phyloP scores from a whole-genome alignment of 2,329 filamentous ascomycete species.

The Tolypocladium album region DNA sequence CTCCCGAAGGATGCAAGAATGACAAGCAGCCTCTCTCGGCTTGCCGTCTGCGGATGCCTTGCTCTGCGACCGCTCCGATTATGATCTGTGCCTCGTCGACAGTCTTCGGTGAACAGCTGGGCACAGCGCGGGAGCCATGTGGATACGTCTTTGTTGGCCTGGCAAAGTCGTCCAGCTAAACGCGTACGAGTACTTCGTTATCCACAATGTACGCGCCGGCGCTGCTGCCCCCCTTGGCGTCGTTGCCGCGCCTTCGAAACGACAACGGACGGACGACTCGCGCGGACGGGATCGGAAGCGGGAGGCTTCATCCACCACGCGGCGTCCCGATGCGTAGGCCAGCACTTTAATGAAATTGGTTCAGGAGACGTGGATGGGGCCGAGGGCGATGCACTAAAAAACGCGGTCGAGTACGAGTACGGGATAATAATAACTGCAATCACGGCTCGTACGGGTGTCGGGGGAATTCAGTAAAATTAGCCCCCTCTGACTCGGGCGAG shows the following conservation, averaged over 20 bases:
- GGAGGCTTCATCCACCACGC: constrained; percentile 1
- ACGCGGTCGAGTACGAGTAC: not conserved
- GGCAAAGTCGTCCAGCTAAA: not conserved
- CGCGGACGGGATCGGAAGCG: not conserved
- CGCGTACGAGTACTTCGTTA: not conserved
- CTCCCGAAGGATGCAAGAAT: not conserved
- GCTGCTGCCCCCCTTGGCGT: not conserved
- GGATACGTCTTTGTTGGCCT: not conserved
- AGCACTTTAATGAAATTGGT: constrained; percentile 3
- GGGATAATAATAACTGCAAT: constrained; percentile 5
- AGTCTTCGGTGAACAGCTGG: not conserved
- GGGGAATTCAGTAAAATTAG: constrained; percentile 17
- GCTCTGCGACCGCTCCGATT: not conserved
- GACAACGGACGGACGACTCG: not conserved
- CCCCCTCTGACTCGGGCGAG: constrained; percentile 10
- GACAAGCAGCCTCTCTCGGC: not conserved
- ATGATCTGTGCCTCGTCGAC: not conserved
- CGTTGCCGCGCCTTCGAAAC: not conserved
- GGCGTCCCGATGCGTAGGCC: not conserved
- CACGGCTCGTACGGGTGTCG: constrained; percentile 1
- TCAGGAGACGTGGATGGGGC: constrained; percentile 1
- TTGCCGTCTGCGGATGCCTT: not conserved
- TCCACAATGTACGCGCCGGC: not conserved
- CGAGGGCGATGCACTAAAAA: not conserved
- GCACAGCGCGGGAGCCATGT: not conserved